Evolutionary conservation across 768 basidiomycete genomes (phyloP), one percentile per base, ranked within the genome.

Genomic region (Cubamyces sp.): DNA sequence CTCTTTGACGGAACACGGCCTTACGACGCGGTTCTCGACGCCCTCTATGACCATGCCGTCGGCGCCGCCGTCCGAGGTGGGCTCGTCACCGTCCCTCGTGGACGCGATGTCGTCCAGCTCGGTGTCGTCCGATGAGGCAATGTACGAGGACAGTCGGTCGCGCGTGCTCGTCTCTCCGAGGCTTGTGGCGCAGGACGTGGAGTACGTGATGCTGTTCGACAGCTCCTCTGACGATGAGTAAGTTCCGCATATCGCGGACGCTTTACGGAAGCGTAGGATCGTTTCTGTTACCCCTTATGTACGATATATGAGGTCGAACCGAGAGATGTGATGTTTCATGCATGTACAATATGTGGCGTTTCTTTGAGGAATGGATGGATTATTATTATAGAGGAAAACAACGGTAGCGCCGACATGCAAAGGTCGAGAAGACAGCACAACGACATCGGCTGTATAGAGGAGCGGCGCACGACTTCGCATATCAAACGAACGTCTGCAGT

Each of bases 171-270:
- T 51, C 63, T 71, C 61, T 54, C 75, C 64, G 5, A 54, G 47
- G 28, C n/a, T 39, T 57, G 51, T 41, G 12, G 53, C 64, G 15
- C 72, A 65, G 7, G 74, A 78, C 6, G 73, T 82, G 65, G 88
- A 91, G 63, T 92, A 89, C 68, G 88, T 91, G 15, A 78, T 92
- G 58, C 72, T 91, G 60, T 91, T 89, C 65, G 90, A 90, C 69
- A 86, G 85, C 62, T 82, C 82, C 7, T 84, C 83, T 0, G 84
- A 85, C 37, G 84, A 82, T 42, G 82, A 84, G 34, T 74, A 68
- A 43, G 30, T 43, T 14, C n/a, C 14, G 15, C 21, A 23, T 28
- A 3, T 16, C 7, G 18, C 37, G 30, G n/a, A 43, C 23, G 19
- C 15, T 21, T 46, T 15, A 45, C 25, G 9, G 28, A 18, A 18